Evolutionary conservation across 2,329 filamentous ascomycete species (phyloP).

Genomic region (Pseudogymnoascus sp.): DNA sequence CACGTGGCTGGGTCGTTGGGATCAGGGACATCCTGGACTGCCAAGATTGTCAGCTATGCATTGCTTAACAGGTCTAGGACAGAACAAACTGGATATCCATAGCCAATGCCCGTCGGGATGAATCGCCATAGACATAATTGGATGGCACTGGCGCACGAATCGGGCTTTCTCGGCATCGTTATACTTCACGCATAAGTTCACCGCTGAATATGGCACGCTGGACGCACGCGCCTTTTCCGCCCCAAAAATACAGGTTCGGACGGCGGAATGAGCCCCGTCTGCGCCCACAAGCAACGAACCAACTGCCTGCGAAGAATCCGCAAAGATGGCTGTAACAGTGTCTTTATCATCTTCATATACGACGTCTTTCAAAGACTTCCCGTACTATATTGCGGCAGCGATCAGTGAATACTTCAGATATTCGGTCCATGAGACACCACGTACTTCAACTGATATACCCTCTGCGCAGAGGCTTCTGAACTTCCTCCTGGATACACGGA

Average conservation of each 20-base stretch:
- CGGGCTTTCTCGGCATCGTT: not conserved
- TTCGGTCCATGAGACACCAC: not conserved
- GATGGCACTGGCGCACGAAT: not conserved
- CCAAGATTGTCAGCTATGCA: slow-evolving; percentile 1
- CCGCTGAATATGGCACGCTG: not conserved
- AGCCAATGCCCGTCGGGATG: slow-evolving; percentile 1
- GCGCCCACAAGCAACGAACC: slow-evolving; percentile 27
- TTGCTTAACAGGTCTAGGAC: not conserved
- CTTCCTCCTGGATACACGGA: slow-evolving; percentile 11
- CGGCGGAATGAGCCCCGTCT: slow-evolving; percentile 25
- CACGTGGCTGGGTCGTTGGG: slow-evolving; percentile 17
- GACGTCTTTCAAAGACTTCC: slow-evolving; percentile 30
- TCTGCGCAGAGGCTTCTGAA: slow-evolving; percentile 13
- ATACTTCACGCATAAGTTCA: not conserved
- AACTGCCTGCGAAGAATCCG: slow-evolving; percentile 22
- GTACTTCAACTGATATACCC: slow-evolving; percentile 9
- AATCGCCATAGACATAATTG: not conserved
- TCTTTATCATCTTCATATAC: slow-evolving; percentile 19
- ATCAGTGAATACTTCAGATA: not conserved
- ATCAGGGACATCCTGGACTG: slow-evolving; percentile 11
- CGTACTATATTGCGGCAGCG: not conserved
- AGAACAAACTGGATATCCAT: slow-evolving; percentile 3
- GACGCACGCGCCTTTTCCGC: not conserved
- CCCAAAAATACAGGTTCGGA: slow-evolving; percentile 15
- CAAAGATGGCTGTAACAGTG: slow-evolving; percentile 24